Evolutionary conservation across 192 early-diverging fungal genomes (phyloP), one percentile per base, ranked within the genome.

Genomic region (Coemansia furcata): DNA sequence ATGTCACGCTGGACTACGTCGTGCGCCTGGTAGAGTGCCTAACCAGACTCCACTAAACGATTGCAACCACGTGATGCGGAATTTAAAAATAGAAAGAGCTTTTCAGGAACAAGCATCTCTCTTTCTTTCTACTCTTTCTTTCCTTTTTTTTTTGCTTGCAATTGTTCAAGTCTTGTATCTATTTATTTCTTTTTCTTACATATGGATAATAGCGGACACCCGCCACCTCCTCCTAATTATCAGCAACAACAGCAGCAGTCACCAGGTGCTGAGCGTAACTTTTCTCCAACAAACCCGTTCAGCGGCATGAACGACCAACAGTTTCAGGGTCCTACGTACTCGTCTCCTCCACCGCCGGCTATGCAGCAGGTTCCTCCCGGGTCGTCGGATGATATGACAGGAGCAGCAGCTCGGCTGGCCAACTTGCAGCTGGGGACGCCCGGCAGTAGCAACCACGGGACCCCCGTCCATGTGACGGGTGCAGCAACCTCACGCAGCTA

Each of bases 241-340:
- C 66, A 66, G 38, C 35, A 50, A 9, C 33, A 30, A 7, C 65
- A 66, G 50, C 35, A 50, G 21, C 33, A 30, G 19, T 36, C 47
- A 36, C 37, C 65, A 58, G 43, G 67, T 66, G 36, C 63, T 63
- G 15, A 63, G 17, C 33, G n/a, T 10, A 19, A 32, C 7, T 76
- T 81, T 60, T 81, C 78, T 40, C 78, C 78, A 6, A 81, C 73
- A 46, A 81, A 81, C 49, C 78, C 78, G 3, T 81, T 81, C 37
- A 76, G 65, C 61, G 74, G 61, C 37, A 76, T 73, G 69, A 67
- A 37, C 65, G 60, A 69, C 37, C 21, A 50, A 11, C 63, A 38
- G 36, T 44, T 44, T n/a, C 58, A n/a, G 29, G 60, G 50, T 29
- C 26, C 50, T 7, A 26, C 43, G 0, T 49, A 49, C 46, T 49